These are phyloP conservation scores for Arthroderma sp. DNA, from an alignment of 2,329 filamentous ascomycete species.

Conservation along the genomic window DNA sequence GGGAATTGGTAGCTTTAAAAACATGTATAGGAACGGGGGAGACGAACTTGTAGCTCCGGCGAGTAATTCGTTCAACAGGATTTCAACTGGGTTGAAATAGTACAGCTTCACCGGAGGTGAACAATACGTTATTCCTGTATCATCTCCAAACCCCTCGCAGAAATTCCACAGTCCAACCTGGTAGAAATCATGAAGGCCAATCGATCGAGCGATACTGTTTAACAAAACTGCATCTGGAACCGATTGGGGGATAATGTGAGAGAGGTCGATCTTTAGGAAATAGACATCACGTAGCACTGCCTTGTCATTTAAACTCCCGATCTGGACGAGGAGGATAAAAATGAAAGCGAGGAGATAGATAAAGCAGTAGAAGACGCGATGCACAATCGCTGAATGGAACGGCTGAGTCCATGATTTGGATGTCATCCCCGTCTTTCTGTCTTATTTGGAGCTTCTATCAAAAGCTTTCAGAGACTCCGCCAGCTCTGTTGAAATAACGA, in stretches of 20 bases:
- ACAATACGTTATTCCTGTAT: constrained; percentile 55
- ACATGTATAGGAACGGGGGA: neutral
- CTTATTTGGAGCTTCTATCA: no score
- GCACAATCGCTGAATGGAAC: neutral
- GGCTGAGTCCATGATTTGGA: no score
- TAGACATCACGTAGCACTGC: constrained; percentile 56
- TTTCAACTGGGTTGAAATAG: constrained; percentile 83
- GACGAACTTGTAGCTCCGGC: constrained; percentile 56
- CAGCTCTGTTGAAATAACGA: no score
- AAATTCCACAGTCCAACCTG: constrained; percentile 84
- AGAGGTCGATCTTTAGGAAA: constrained; percentile 73
- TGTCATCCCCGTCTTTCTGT: no score
- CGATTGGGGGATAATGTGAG: constrained; percentile 62
- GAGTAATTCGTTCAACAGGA: constrained; percentile 67
- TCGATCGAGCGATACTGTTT: constrained; percentile 72
- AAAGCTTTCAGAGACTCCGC: no score
- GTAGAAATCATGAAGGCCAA: constrained; percentile 90
- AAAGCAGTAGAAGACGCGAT: constrained; percentile 44
- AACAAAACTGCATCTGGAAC: constrained; percentile 62
- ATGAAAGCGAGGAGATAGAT: constrained; percentile 62
- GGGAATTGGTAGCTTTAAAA: neutral
- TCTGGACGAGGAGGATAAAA: constrained; percentile 67
- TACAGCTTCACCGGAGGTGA: constrained; percentile 57
- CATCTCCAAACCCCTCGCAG: constrained; percentile 72
- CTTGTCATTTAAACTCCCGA: constrained; percentile 58